phyloP scores from a whole-genome alignment of 148 eudicot species.

The Beta vulgaris region DNA sequence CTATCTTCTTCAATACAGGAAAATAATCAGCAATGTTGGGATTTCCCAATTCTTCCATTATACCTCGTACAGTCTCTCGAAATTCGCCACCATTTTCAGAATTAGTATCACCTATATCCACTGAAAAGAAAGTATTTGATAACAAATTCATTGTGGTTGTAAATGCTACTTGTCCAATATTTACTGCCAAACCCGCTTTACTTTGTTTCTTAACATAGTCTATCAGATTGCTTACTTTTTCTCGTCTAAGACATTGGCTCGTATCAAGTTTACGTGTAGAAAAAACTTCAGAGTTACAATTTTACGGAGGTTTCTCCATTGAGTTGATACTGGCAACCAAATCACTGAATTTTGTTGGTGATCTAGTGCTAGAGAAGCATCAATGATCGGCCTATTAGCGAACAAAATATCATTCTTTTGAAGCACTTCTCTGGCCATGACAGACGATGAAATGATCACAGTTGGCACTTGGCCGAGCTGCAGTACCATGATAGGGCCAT shows the following conservation, averaged over 20 bases:
- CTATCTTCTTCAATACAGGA: conserved; percentile 4
- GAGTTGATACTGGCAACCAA: neutral
- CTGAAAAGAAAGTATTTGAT: conserved; percentile 19
- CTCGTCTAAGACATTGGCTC: neutral
- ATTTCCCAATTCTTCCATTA: conserved; percentile 9
- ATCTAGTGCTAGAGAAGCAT: neutral
- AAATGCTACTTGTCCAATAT: conserved; percentile 16
- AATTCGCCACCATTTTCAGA: conserved; percentile 1
- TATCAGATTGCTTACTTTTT: conserved; percentile 13
- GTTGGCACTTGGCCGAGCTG: conserved; percentile 13
- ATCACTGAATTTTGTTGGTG: neutral
- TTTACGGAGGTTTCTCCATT: conserved; percentile 13
- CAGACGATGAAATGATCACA: neutral
- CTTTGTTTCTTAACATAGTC: conserved; percentile 12
- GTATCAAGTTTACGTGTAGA: neutral
- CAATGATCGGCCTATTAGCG: neutral
- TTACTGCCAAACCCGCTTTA: neutral
- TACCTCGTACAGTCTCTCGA: neutral
- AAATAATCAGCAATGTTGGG: conserved; percentile 19
- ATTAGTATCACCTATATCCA: conserved; percentile 7
- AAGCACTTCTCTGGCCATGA: conserved; percentile 3
- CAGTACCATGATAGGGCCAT: conserved; percentile 9
- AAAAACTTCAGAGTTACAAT: conserved; percentile 9
- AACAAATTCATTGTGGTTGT: conserved; percentile 18
- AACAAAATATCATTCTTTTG: conserved; percentile 7